phyloP scores from a whole-genome alignment of 257 asterid genomes.

The Salvia hispanica region DNA sequence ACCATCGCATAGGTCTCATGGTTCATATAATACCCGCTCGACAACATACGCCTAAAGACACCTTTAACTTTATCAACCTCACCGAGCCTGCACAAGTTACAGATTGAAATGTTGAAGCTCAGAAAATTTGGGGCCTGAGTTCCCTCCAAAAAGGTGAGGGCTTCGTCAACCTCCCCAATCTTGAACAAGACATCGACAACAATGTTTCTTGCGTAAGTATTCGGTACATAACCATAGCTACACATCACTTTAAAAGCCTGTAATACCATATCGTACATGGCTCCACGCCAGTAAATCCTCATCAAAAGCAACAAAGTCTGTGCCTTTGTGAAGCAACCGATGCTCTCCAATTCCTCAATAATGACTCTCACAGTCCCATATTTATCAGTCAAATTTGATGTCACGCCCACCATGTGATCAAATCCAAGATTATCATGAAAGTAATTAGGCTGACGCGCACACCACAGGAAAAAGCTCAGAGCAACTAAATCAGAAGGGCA shows the following conservation, averaged over 20 bases:
- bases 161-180: slow-evolving; percentile 49
- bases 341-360: slow-evolving; percentile 42
- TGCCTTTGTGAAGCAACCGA: slow-evolving; percentile 58
- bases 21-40: slow-evolving; percentile 58
- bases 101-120: slow-evolving; percentile 60
- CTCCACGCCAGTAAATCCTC: slow-evolving; percentile 76
- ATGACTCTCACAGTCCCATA: slow-evolving; percentile 51
- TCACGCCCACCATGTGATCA: slow-evolving; percentile 56
- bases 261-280: slow-evolving; percentile 57
- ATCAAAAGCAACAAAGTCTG: slow-evolving; percentile 68
- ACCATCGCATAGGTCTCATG: slow-evolving; percentile 55
- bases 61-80: slow-evolving; percentile 44
- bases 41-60: slow-evolving; percentile 53
- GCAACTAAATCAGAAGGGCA: slow-evolving; percentile 68
- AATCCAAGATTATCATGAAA: slow-evolving; percentile 62
- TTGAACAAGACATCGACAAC: slow-evolving; percentile 65
- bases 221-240: slow-evolving; percentile 56
- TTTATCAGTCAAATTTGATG: slow-evolving; percentile 51
- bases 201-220: slow-evolving; percentile 59
- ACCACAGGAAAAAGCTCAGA: slow-evolving; percentile 65
- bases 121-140: slow-evolving; percentile 62
- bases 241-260: slow-evolving; percentile 58
- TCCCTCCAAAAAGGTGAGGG: slow-evolving; percentile 53
- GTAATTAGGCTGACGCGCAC: slow-evolving; percentile 69
- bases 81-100: slow-evolving; percentile 67